Evolutionary conservation across 805 yeast genomes (phyloP).

Genomic region (Kuraishia capsulata): DNA sequence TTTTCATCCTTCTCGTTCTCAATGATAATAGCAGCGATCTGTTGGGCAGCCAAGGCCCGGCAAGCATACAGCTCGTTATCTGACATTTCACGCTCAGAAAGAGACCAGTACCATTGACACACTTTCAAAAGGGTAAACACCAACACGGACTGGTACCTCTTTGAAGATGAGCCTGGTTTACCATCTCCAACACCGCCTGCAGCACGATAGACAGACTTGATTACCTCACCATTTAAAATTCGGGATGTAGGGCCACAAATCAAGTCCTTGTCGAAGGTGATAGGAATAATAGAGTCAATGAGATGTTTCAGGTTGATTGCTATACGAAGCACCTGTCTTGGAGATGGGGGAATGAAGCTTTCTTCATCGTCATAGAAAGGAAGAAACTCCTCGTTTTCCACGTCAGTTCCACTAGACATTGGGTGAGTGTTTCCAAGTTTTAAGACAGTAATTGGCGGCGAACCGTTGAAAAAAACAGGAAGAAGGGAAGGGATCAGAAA

Average conservation of each 20-base stretch:
- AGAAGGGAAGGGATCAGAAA: no score
- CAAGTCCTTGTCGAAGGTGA: slow-evolving; percentile 40
- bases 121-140: slow-evolving; percentile 68
- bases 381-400: background rate
- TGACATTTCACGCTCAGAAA: slow-evolving; percentile 50
- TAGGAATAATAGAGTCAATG: slow-evolving; percentile 65
- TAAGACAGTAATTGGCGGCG: background rate
- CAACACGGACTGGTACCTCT: slow-evolving; percentile 58
- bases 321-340: slow-evolving; percentile 61
- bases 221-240: slow-evolving; percentile 47
- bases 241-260: slow-evolving; percentile 50
- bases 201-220: slow-evolving; percentile 56
- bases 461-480: background rate
- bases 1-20: slow-evolving; percentile 52
- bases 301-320: slow-evolving; percentile 65
- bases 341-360: slow-evolving; percentile 36
- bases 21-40: slow-evolving; percentile 60
- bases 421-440: background rate
- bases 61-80: slow-evolving; percentile 55
- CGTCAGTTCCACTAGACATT: no score
- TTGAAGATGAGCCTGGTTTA: slow-evolving; percentile 39
- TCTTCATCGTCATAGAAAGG: slow-evolving; percentile 6
- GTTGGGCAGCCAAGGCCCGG: slow-evolving; percentile 65
- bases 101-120: slow-evolving; percentile 67
- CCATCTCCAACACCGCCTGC: slow-evolving; percentile 76